These are phyloP conservation scores for Vanilla planifolia DNA, from an alignment of 106 monocot genomes.

Conservation along the genomic window DNA sequence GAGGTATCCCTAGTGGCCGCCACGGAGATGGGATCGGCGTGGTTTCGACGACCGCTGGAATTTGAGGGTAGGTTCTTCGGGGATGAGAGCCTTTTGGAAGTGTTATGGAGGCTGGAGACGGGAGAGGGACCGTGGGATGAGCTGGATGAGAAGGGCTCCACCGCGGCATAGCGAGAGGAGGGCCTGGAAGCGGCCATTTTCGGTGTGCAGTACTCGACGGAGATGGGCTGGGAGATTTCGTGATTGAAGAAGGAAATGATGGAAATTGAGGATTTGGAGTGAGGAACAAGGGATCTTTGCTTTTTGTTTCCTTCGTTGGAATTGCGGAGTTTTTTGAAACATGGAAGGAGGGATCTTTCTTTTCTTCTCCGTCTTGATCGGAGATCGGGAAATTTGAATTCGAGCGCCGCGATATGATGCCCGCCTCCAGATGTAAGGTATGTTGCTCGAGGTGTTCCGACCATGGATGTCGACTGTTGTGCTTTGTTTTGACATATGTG, in stretches of 20 bases:
- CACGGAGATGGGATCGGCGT: not conserved
- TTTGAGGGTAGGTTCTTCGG: slow-evolving; percentile 5
- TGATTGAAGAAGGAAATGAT: too few relatives aligned
- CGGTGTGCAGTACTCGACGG: not conserved
- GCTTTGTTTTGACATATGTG: too few relatives aligned
- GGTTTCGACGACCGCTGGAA: not conserved
- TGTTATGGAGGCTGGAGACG: not conserved
- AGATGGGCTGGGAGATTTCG: not conserved
- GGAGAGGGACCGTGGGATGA: slow-evolving; percentile 4
- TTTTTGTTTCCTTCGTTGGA: too few relatives aligned
- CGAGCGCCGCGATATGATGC: not conserved
- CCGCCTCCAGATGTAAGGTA: not conserved
- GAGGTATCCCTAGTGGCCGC: not conserved
- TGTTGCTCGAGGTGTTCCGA: not conserved
- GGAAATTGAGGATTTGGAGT: too few relatives aligned
- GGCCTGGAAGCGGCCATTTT: slow-evolving; percentile 7
- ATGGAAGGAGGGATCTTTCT: not conserved
- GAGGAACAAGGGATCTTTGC: too few relatives aligned
- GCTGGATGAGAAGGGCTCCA: not conserved
- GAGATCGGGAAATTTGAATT: not conserved
- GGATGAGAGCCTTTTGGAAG: slow-evolving; percentile 1
- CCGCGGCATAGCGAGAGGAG: slow-evolving; percentile 6
- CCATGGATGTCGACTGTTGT: not conserved
- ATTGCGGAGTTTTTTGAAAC: too few relatives aligned
- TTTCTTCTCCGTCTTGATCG: not conserved